A percentile compares a stretch with the other conserved stretches of the same genome.
These are phyloP conservation scores for Fraxinus angustifolia DNA, from an alignment of 305 asterid species.

Conservation along the genomic window DNA sequence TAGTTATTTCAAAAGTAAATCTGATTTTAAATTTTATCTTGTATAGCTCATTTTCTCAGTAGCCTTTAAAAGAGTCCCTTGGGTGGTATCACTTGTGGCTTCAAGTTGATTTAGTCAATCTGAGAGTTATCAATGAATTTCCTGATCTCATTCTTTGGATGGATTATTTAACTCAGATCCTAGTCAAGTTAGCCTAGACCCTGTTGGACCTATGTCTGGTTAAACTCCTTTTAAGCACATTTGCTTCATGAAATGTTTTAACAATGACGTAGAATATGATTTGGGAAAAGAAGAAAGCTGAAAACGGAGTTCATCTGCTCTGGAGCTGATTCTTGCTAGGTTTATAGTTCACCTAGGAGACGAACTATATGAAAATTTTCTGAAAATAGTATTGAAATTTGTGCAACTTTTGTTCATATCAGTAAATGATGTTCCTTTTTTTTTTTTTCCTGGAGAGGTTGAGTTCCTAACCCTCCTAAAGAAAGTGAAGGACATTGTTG, in stretches of 20 bases:
- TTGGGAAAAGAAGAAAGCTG: background rate
- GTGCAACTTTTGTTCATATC: background rate
- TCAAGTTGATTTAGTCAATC: background rate
- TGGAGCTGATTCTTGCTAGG: background rate
- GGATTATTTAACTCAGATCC: background rate
- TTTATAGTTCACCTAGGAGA: background rate
- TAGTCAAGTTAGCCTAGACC: background rate
- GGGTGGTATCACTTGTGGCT: background rate
- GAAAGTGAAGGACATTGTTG: background rate
- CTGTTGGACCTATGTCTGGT: background rate
- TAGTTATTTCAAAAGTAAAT: background rate
- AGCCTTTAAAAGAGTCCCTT: background rate
- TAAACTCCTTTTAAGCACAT: background rate
- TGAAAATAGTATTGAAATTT: background rate
- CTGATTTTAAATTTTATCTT: background rate
- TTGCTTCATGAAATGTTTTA: background rate
- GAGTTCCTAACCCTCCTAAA: background rate
- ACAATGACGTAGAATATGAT: background rate
- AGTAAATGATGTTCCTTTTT: background rate
- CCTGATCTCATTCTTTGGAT: background rate
- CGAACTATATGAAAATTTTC: background rate
- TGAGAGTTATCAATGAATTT: background rate
- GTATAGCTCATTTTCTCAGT: background rate
- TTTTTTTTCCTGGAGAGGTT: background rate
- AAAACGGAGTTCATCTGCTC: background rate